A percentile compares a stretch with the other conserved stretches of the same genome.
phyloP scores from a whole-genome alignment of 495 filamentous ascomycete species.

The Penicillium angulare region DNA sequence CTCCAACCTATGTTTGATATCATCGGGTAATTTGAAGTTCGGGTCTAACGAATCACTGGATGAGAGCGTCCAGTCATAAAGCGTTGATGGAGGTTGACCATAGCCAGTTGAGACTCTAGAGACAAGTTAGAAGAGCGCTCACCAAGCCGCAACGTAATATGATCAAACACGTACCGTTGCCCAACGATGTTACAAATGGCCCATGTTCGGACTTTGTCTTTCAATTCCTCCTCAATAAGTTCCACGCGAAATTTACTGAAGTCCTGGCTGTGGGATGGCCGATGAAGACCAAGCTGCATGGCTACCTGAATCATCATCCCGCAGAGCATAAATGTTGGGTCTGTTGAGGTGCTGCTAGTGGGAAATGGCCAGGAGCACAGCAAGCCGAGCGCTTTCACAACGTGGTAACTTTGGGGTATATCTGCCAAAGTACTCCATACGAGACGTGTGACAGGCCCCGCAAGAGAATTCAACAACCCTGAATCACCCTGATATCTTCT shows the following conservation, averaged over 20 bases:
- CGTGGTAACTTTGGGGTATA: constrained; percentile 80
- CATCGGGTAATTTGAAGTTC: constrained; percentile 64
- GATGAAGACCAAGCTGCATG: constrained; percentile 86
- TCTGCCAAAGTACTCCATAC: constrained; percentile 82
- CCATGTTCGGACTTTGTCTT: constrained; percentile 86
- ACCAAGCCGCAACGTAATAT: neutral
- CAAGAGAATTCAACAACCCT: constrained; percentile 63
- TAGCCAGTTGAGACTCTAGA: constrained; percentile 80
- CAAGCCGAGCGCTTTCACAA: constrained; percentile 88
- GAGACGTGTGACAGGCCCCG: constrained; percentile 68
- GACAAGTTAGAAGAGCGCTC: constrained; percentile 1
- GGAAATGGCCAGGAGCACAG: constrained; percentile 91
- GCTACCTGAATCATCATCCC: constrained; percentile 93
- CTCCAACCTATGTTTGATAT: constrained; percentile 66
- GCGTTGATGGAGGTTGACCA: constrained; percentile 82
- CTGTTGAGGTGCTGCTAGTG: constrained; percentile 78
- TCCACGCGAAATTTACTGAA: constrained; percentile 82
- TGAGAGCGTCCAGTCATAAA: constrained; percentile 84
- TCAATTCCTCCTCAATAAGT: constrained; percentile 78
- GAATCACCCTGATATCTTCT: constrained; percentile 68
- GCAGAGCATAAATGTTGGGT: constrained; percentile 87
- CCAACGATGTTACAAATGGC: constrained; percentile 89
- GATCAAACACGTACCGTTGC: constrained; percentile 55
- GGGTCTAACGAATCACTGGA: constrained; percentile 60
- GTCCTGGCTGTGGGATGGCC: constrained; percentile 86